Conservation (phyloP, 225 moss, liverwort and hornwort genomes). For the Pseudisothecium myosuroides region DNA sequence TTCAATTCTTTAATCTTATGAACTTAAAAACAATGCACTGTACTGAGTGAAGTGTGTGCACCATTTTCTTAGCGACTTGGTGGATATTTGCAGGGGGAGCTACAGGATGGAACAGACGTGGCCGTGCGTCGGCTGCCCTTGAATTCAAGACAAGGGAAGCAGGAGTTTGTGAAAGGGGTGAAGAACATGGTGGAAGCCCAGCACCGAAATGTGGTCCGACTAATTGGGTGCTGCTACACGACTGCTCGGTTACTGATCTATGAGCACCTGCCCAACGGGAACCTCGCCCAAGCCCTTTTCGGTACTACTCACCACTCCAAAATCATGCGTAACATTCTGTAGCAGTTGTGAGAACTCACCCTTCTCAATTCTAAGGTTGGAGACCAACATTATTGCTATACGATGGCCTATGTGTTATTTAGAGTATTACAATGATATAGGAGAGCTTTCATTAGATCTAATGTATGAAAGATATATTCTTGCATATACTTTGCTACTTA, state of each 20-base stretch:
- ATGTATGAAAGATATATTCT: neutral
- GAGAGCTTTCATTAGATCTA: neutral
- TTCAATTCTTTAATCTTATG: neutral
- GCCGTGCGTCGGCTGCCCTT: constrained; percentile 21
- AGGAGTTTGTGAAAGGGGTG: constrained; percentile 28
- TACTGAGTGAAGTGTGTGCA: neutral
- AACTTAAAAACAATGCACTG: neutral
- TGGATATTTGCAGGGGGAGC: neutral
- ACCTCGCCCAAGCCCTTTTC: constrained; percentile 11
- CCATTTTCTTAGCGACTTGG: neutral
- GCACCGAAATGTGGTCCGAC: constrained; percentile 18
- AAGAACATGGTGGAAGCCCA: constrained; percentile 18
- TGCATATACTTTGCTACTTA: neutral
- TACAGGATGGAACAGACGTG: constrained; percentile 1
- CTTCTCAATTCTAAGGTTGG: neutral
- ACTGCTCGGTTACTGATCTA: constrained; percentile 9
- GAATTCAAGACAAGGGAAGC: constrained; percentile 28
- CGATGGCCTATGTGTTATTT: neutral
- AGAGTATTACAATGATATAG: neutral
- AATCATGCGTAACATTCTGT: neutral
- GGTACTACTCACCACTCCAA: neutral
- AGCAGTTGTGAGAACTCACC: neutral
- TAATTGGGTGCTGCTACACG: constrained; percentile 14
- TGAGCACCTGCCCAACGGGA: constrained; percentile 17
- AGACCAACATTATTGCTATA: neutral